phyloP scores from a whole-genome alignment of 768 basidiomycete genomes.

The Naematelia aurantialba region DNA sequence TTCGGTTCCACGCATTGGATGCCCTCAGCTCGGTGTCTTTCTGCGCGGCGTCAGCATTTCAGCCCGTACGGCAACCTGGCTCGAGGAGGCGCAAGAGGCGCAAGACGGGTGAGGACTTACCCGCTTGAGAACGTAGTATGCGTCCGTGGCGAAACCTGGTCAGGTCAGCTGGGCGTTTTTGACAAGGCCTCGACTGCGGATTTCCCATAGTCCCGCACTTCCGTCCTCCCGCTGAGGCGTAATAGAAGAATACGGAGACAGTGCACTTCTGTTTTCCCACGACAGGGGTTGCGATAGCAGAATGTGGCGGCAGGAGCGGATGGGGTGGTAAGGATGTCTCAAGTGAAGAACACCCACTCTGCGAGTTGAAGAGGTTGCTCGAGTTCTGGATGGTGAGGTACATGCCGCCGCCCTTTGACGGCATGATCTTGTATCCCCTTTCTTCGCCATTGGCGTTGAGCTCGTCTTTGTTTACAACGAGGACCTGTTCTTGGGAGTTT shows the following conservation, averaged over 20 bases:
- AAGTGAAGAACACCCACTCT: slow-evolving; percentile 12
- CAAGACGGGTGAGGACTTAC: not conserved
- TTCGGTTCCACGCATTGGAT: slow-evolving; percentile 31
- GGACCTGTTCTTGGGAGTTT: slow-evolving; percentile 29
- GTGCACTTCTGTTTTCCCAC: too few relatives aligned
- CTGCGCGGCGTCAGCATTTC: not conserved
- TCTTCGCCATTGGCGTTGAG: slow-evolving; percentile 47
- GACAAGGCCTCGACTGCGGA: not conserved
- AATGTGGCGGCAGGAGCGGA: not conserved
- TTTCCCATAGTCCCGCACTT: too few relatives aligned
- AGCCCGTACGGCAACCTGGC: not conserved
- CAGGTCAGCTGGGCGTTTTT: not conserved
- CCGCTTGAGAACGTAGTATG: slow-evolving; percentile 42
- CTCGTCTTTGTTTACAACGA: slow-evolving; percentile 47
- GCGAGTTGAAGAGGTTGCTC: slow-evolving; percentile 35
- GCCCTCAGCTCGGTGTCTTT: slow-evolving; percentile 37
- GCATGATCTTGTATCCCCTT: slow-evolving; percentile 47
- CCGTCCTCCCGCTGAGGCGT: too few relatives aligned
- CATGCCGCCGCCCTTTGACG: slow-evolving; percentile 30
- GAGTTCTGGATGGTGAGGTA: slow-evolving; percentile 41
- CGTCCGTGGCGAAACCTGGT: slow-evolving; percentile 32
- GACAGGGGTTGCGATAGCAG: not conserved
- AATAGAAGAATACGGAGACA: too few relatives aligned
- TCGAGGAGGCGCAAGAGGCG: not conserved
- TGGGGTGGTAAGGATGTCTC: not conserved